Evolutionary conservation across 441 rosid species (phyloP).

Genomic region (Mallotus japonicus): DNA sequence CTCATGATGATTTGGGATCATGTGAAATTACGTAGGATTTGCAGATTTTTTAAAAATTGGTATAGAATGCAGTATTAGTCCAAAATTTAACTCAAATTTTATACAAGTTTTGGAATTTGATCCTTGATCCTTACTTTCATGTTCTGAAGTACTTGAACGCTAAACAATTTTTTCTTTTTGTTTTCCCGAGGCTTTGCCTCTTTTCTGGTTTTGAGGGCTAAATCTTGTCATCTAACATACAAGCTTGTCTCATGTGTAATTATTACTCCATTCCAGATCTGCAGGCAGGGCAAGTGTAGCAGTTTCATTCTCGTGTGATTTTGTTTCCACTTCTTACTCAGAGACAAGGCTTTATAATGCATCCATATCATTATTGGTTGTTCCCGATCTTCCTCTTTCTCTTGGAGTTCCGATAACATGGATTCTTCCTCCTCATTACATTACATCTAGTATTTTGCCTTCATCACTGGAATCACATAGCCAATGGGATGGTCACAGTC

Average conservation of each 20-base stretch:
- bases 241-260: conserved; percentile 28
- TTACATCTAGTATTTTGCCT: conserved; percentile 71
- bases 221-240: conserved; percentile 12
- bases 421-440: conserved; percentile 90
- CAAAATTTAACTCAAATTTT: neutral
- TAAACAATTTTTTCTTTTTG: neutral
- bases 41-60: neutral
- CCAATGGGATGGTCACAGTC: conserved; percentile 58
- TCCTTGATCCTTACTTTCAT: neutral
- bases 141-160: neutral
- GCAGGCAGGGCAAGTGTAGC: conserved; percentile 71
- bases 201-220: neutral
- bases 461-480: conserved; percentile 49
- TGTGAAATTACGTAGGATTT: neutral
- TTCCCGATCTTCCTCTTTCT: conserved; percentile 85
- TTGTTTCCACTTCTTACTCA: conserved; percentile 58
- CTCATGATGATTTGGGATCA: neutral
- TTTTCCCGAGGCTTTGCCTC: conserved; percentile 12
- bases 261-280: conserved; percentile 53
- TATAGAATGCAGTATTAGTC: neutral
- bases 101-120: neutral
- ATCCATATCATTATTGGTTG: conserved; percentile 56
- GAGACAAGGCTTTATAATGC: conserved; percentile 68
- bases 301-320: conserved; percentile 80
- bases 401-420: conserved; percentile 89